phyloP scores from a whole-genome alignment of 176 grass and related monocot species.

The Triticum timopheevii region DNA sequence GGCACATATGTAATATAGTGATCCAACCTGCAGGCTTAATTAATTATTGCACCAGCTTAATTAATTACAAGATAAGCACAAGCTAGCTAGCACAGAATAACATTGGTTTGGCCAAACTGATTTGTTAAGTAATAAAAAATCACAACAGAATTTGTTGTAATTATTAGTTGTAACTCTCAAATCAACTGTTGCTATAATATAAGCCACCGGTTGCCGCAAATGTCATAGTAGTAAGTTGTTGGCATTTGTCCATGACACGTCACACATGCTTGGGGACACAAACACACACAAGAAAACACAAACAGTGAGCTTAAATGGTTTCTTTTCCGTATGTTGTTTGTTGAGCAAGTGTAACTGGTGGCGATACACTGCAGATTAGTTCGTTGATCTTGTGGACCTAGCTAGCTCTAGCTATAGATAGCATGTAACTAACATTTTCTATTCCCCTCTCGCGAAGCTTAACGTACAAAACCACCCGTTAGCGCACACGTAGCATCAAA shows the following conservation, averaged over 20 bases:
- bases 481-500: conserved; percentile 87
- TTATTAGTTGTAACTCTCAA: not conserved
- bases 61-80: not conserved
- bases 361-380: conserved; percentile 27
- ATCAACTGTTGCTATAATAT: not conserved
- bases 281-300: not conserved
- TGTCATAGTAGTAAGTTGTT: conserved; percentile 15
- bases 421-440: conserved; percentile 50
- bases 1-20: not conserved
- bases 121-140: not conserved
- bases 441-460: conserved; percentile 41
- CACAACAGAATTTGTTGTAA: not conserved
- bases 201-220: not conserved
- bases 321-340: conserved; percentile 27
- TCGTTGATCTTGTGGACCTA: conserved; percentile 54
- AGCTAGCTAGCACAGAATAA: not conserved
- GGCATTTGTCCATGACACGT: not conserved
- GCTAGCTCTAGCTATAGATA: not conserved
- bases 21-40: not conserved
- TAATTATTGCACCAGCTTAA: not conserved
- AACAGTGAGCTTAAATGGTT: not conserved
- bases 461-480: conserved; percentile 78
- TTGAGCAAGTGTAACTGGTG: conserved; percentile 51
- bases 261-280: not conserved
- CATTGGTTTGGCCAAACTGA: not conserved